A percentile compares a stretch with the other conserved stretches of the same genome.
phyloP scores from a whole-genome alignment of 345 rosid species.

The Luvunga scandens region DNA sequence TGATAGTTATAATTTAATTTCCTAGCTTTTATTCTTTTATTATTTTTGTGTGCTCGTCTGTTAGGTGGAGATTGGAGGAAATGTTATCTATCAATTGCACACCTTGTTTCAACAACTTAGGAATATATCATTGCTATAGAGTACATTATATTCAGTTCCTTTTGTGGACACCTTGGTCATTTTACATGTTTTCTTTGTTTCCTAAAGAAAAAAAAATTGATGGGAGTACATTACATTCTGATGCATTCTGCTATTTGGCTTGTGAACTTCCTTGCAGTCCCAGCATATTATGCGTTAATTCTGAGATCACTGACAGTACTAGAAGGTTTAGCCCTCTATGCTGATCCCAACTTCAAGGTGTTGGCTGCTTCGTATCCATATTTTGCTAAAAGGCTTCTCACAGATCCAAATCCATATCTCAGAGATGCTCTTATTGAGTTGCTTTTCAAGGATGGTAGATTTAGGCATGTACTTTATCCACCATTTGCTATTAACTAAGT shows the following conservation, averaged over 20 bases:
- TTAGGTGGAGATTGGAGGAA: neutral
- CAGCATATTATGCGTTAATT: constrained; percentile 90
- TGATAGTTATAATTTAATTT: neutral
- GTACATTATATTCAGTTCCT: neutral
- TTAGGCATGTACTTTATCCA: constrained; percentile 48
- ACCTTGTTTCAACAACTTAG: neutral
- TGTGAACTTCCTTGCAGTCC: constrained; percentile 56
- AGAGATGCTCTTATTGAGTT: constrained; percentile 96
- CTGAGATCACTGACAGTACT: constrained; percentile 95
- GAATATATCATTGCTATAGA: neutral
- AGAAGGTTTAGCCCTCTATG: constrained; percentile 89
- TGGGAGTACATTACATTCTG: neutral
- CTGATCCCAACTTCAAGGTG: constrained; percentile 93
- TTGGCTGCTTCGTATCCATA: constrained; percentile 96
- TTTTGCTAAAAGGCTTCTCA: constrained; percentile 96
- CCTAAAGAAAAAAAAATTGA: too few species aligned
- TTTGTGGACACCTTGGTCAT: too few species aligned
- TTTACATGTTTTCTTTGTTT: too few species aligned
- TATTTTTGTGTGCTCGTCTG: neutral
- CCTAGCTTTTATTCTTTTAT: neutral
- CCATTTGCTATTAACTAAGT: constrained; percentile 1
- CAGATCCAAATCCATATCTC: constrained; percentile 93
- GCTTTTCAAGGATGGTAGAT: constrained; percentile 91
- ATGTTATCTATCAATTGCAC: neutral
- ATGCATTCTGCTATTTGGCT: constrained; percentile 15